A percentile compares a stretch with the other conserved stretches of the same genome.
Conservation (phyloP, 768 basidiomycete genomes). For the Coprinopsis cinerea region DNA sequence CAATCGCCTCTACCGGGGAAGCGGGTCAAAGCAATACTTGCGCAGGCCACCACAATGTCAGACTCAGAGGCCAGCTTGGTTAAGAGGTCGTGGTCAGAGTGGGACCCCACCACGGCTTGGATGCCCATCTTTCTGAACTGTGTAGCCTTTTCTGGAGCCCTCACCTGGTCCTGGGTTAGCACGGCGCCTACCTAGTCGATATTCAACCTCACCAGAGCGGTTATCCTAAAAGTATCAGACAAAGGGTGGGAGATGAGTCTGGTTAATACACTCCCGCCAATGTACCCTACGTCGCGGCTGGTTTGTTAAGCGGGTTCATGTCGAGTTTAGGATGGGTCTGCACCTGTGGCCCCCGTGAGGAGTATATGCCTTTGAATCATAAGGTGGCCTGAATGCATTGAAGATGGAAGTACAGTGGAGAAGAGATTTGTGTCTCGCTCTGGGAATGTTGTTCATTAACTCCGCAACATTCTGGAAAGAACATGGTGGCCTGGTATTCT, state of each 20-base stretch:
- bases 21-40: constrained; percentile 13
- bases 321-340: background rate
- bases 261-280: constrained; percentile 42
- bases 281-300: constrained; percentile 31
- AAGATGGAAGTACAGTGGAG: no score
- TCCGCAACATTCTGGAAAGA: no score
- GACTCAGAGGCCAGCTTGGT: constrained; percentile 34
- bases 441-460: background rate
- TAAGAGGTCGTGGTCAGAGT: constrained; percentile 33
- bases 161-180: no score
- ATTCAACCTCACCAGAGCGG: constrained; percentile 40
- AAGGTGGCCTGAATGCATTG: constrained; percentile 7
- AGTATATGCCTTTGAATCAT: constrained; percentile 29
- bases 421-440: background rate
- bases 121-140: constrained; percentile 33
- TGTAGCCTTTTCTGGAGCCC: constrained; percentile 38
- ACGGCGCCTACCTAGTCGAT: no score
- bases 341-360: constrained; percentile 42
- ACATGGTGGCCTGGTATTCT: no score
- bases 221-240: constrained; percentile 31
- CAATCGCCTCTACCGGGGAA: background rate
- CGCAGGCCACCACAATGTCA: constrained; percentile 41
- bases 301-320: background rate
- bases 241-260: constrained; percentile 36
- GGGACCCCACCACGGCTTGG: constrained; percentile 33